Evolutionary conservation across 306 rosid species (phyloP), one percentile per base, ranked within the genome.

Genomic region (Carpinus viminea): DNA sequence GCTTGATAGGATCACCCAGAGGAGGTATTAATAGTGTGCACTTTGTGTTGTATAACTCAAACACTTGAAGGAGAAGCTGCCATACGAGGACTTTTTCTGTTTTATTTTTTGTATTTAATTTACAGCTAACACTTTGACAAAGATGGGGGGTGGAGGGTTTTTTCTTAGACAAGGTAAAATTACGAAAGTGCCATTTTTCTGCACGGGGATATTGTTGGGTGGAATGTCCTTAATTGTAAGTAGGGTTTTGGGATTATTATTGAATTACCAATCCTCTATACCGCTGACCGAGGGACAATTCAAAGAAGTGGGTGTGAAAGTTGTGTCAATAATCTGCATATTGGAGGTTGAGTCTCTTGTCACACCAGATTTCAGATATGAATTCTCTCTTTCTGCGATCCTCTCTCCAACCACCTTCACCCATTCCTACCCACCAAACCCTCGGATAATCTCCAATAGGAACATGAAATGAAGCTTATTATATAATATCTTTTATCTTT

Each of bases 321-420:
- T 46, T 60, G 46, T 38, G 47, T n/a, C 51, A 41, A 68, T 68
- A 70, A 51, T 79, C 73, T 79, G 78, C 53, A 88, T 89, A 83
- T 82, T 89, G 78, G 89, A 88, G 81, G 79, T 75, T 69, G 86
- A 86, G 78, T 83, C 83, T 71, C n/a, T 38, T 51, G 72, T 83
- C 79, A 83, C 78, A 77, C 81, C 81, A 77, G 57, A 73, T 80
- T 82, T 80, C 34, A n/a, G 80, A 54, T 87, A 72, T 73, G 68
- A 74, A 55, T 78, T 84, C 71, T 57, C 75, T 20, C n/a, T 78
- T 85, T 88, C 85, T 75, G 74, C 83, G 84, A 74, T 89, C 88
- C 86, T 61, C 83, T 83, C 84, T 83, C 89, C 97, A 91, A 91
- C 98, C 82, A 93, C 98, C 88, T 87, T 88, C 97, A 93, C 90